phyloP scores from a whole-genome alignment of 1,284 basidiomycete species.

The Boletus semigastroideus region DNA sequence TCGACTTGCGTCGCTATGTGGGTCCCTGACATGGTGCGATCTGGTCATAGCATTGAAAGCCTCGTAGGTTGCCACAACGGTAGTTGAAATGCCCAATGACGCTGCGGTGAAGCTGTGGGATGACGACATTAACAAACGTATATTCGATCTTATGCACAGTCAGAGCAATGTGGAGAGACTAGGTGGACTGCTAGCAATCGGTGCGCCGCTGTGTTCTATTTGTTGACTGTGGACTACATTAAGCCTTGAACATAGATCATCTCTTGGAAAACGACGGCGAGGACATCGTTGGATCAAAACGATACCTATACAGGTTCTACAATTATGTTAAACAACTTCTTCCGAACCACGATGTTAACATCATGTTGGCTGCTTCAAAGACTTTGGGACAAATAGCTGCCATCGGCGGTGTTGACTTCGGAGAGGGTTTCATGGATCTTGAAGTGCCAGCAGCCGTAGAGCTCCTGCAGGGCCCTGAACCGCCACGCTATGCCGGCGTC shows the following conservation, averaged over 20 bases:
- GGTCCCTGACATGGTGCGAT: slow-evolving; percentile 27
- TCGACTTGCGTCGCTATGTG: slow-evolving; percentile 72
- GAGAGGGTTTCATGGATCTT: slow-evolving; percentile 84
- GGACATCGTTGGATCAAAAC: slow-evolving; percentile 72
- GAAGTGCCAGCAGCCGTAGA: slow-evolving; percentile 83
- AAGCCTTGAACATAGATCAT: slow-evolving; percentile 49
- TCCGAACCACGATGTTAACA: slow-evolving; percentile 80
- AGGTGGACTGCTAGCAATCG: slow-evolving; percentile 82
- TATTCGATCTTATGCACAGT: slow-evolving; percentile 85
- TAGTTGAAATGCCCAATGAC: slow-evolving; percentile 77
- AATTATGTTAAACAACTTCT: slow-evolving; percentile 88
- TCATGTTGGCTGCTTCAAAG: slow-evolving; percentile 88
- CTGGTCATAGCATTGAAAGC: slow-evolving; percentile 5
- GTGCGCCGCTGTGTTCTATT: slow-evolving; percentile 41
- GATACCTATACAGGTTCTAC: slow-evolving; percentile 83
- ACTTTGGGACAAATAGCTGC: slow-evolving; percentile 81
- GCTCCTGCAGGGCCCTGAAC: slow-evolving; percentile 73
- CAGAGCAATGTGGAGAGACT: slow-evolving; percentile 73
- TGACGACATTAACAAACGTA: slow-evolving; percentile 72
- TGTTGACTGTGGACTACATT: slow-evolving; percentile 11
- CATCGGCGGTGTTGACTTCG: slow-evolving; percentile 78
- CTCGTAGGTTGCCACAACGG: slow-evolving; percentile 62
- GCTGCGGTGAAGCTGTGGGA: slow-evolving; percentile 79
- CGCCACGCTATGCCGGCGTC: slow-evolving; percentile 79
- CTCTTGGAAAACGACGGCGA: slow-evolving; percentile 71